Conservation (phyloP, 1,284 basidiomycete species). For the Gymnopus androsaceus region DNA sequence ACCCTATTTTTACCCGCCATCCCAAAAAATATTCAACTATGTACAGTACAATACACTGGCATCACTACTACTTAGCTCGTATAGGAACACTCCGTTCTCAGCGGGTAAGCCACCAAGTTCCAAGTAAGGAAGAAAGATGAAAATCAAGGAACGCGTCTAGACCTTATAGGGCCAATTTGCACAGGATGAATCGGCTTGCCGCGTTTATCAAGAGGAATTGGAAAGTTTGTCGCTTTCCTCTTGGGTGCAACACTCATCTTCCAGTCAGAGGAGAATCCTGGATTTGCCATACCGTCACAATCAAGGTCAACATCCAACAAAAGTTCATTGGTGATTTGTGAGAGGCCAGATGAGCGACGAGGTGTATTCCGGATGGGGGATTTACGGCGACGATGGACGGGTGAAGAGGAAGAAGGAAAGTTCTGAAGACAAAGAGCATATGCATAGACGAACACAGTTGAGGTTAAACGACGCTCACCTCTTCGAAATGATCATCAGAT, state of each 20-base stretch:
- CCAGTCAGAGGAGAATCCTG: constrained; percentile 25
- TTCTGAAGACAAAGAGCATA: not conserved
- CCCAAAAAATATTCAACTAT: no score
- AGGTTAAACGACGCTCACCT: not conserved
- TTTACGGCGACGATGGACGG: not conserved
- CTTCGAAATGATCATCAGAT: not conserved
- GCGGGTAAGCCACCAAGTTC: no score
- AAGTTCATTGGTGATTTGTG: not conserved
- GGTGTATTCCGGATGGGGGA: constrained; percentile 2
- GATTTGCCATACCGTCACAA: constrained; percentile 24
- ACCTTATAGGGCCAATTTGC: constrained; percentile 24
- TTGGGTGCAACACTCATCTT: constrained; percentile 17
- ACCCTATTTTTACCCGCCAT: no score
- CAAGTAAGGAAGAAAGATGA: no score
- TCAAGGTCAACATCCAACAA: not conserved
- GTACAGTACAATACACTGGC: no score
- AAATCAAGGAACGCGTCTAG: constrained; percentile 16
- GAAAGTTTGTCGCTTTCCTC: constrained; percentile 20
- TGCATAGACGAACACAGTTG: no score
- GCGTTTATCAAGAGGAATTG: constrained; percentile 20
- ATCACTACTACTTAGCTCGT: no score
- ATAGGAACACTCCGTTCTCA: no score
- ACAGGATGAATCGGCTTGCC: constrained; percentile 20
- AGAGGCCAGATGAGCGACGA: constrained; percentile 5
- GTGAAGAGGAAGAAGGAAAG: not conserved